Evolutionary conservation across 805 yeast genomes (phyloP).

Genomic region (Kluyveromyces nonfermentans): DNA sequence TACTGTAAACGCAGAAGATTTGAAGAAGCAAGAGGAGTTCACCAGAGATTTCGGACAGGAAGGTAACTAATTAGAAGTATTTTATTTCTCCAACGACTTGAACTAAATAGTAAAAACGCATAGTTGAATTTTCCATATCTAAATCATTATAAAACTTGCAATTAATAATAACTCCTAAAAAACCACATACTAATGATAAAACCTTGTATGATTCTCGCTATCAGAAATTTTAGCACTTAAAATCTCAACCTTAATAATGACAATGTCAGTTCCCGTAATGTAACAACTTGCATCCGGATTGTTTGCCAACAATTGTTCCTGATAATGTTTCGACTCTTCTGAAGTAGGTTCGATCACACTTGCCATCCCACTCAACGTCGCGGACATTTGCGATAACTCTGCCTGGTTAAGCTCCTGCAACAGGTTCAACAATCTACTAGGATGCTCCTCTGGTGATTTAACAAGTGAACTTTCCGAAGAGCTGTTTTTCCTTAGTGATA

Average conservation of each 20-base stretch:
- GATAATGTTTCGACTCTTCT: conserved; percentile 50
- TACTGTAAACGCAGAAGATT: conserved; percentile 81
- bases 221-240: conserved; percentile 73
- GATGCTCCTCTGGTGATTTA: conserved; percentile 20
- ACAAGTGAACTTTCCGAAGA: conserved; percentile 21
- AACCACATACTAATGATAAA: conserved; percentile 18
- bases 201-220: conserved; percentile 46
- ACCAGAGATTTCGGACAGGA: conserved; percentile 96
- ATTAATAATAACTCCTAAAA: background rate
- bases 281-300: conserved; percentile 65
- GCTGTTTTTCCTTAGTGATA: conserved; percentile 25
- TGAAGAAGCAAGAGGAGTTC: conserved; percentile 73
- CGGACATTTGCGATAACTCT: conserved; percentile 72
- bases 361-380: conserved; percentile 71
- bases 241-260: conserved; percentile 56
- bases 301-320: conserved; percentile 47
- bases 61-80: conserved; percentile 48
- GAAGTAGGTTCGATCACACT: conserved; percentile 38
- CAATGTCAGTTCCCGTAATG: conserved; percentile 53
- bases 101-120: background rate
- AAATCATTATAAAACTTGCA: background rate
- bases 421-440: conserved; percentile 44
- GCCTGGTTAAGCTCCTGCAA: conserved; percentile 70
- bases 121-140: background rate
- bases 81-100: background rate